Conservation (phyloP, 2,329 filamentous ascomycete genomes). For the Periconia sp. region DNA sequence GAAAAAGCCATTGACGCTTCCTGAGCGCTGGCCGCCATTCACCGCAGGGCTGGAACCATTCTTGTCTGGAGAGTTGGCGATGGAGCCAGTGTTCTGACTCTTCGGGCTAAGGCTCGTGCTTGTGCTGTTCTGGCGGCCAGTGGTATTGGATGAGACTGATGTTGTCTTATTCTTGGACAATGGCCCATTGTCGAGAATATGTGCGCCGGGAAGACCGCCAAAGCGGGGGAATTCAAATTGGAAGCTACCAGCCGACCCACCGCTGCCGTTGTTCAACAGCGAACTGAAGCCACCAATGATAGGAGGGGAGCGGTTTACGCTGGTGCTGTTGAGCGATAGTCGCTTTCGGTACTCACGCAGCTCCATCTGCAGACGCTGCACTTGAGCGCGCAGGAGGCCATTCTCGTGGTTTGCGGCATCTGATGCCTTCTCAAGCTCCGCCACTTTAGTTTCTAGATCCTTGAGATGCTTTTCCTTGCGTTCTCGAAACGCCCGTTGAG, state of each 20-base stretch:
- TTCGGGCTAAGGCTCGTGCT: constrained; percentile 46
- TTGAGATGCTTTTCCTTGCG: constrained; percentile 70
- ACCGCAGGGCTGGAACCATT: constrained; percentile 37
- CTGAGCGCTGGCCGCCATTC: constrained; percentile 46
- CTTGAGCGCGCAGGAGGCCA: constrained; percentile 78
- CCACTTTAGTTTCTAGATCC: constrained; percentile 72
- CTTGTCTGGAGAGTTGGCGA: constrained; percentile 32
- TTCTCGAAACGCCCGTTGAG: constrained; percentile 66
- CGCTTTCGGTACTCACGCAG: constrained; percentile 90
- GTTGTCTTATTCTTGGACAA: constrained; percentile 39
- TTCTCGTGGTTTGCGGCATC: constrained; percentile 87
- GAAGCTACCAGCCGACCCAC: constrained; percentile 78
- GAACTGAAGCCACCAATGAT: constrained; percentile 52
- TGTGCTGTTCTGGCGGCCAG: constrained; percentile 40
- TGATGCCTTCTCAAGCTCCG: constrained; percentile 77
- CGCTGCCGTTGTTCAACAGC: constrained; percentile 57
- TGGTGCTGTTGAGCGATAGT: constrained; percentile 66
- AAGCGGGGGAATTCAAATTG: constrained; percentile 97
- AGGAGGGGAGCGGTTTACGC: constrained; percentile 56
- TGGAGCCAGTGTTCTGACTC: constrained; percentile 30
- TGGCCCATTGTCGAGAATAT: constrained; percentile 58
- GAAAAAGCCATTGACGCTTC: constrained; percentile 34
- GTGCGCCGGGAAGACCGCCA: constrained; percentile 69
- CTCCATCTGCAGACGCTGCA: constrained; percentile 85
- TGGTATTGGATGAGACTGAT: constrained; percentile 27